Evolutionary conservation across 495 filamentous ascomycete genomes (phyloP), one percentile per base, ranked within the genome.

Genomic region (Venustampulla echinocandica): DNA sequence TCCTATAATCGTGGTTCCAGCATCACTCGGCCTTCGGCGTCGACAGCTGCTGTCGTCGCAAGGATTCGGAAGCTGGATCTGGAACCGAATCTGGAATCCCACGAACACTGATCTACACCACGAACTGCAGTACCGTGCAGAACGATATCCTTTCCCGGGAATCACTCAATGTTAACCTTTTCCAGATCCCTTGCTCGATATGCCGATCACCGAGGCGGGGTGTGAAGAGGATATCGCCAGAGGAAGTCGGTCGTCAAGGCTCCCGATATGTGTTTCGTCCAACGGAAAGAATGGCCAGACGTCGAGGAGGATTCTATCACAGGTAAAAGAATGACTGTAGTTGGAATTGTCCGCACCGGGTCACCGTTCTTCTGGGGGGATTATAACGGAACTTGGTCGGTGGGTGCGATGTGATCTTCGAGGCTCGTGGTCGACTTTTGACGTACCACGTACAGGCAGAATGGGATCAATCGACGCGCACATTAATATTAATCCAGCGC

Each of bases 1-100:
- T 42, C 43, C 32, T 46, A 56, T 46, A 53, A 42, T 49, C 49
- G 44, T 56, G 54, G 49, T 56, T 56, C 54, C 54, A 56, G 54
- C 54, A 56, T 56, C 36, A 52, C 53, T 55, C 32, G 37, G 25
- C 3, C 14, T 19, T 33, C 17, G 14, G 24, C 43, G 19, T 56
- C 35, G 53, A 56, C 44, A 52, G 36, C 17, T 21, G 39, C 33
- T 47, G 47, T 51, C 45, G 48, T 56, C 45, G 34, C 24, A 30
- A 25, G 28, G 18, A 35, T 24, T 37, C 6, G 34, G 6, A 37
- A 37, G 34, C 6, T 6, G 6, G 7, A 7, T 30, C 7, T 7
- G 27, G 7, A 30, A 7, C n/a, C 27, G 7, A 7, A n/a, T 47
- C 33, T 39, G 18, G 32, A 47, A 28, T 4, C 11, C 18, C 32